Conservation (phyloP, 768 basidiomycete species). For the Termitomyces sp. region DNA sequence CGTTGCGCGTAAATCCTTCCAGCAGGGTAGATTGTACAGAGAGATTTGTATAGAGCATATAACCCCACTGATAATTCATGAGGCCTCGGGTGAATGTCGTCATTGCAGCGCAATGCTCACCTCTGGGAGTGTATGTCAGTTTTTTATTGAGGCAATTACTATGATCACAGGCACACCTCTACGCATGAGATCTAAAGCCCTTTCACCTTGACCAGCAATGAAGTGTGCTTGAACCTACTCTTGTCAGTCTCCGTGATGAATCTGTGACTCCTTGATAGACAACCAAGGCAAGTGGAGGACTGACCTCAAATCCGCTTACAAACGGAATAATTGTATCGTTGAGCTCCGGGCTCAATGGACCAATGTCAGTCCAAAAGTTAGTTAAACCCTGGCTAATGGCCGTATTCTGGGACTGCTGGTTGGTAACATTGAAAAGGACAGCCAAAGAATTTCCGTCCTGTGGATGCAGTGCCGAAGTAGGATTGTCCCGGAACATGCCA, state of each 20-base stretch:
- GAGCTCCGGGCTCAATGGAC: slow-evolving; percentile 41
- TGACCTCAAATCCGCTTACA: slow-evolving; percentile 44
- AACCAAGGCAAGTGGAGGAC: background rate
- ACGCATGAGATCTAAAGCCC: slow-evolving; percentile 39
- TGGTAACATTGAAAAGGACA: slow-evolving; percentile 40
- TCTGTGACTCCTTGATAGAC: background rate
- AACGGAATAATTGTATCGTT: slow-evolving; percentile 48
- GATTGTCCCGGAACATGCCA: slow-evolving; percentile 45
- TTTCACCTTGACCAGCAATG: slow-evolving; percentile 35
- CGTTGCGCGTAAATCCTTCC: slow-evolving; percentile 42
- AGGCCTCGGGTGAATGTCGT: background rate
- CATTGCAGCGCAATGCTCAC: background rate
- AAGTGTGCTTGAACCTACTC: slow-evolving; percentile 45
- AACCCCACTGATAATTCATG: slow-evolving; percentile 32
- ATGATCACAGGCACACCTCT: slow-evolving; percentile 17
- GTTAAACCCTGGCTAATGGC: slow-evolving; percentile 38
- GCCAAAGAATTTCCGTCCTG: slow-evolving; percentile 48
- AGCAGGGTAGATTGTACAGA: slow-evolving; percentile 34
- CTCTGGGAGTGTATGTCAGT: slow-evolving; percentile 6
- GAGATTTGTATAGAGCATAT: slow-evolving; percentile 41
- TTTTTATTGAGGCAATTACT: background rate
- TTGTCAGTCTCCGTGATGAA: background rate
- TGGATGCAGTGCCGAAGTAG: slow-evolving; percentile 32
- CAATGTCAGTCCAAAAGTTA: slow-evolving; percentile 42
- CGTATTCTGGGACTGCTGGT: slow-evolving; percentile 28